phyloP scores from a whole-genome alignment of 345 rosid species.

The Odontarrhena argentea region DNA sequence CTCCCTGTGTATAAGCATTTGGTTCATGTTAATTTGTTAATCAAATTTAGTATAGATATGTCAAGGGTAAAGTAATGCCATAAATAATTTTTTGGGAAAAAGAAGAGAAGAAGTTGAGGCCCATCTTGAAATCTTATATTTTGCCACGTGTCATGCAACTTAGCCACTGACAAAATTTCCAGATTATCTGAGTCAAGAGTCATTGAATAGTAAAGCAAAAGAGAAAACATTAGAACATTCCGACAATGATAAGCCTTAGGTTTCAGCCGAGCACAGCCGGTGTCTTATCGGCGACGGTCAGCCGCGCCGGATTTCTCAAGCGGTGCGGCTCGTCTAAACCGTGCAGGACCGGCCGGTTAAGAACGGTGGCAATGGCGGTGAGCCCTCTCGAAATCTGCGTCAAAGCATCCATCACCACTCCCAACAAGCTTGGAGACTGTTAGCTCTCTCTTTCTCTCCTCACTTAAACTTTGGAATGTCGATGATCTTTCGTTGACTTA shows the following conservation, averaged over 20 bases:
- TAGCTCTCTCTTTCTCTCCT: constrained; percentile 39
- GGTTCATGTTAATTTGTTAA: too few species aligned
- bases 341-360: constrained; percentile 29
- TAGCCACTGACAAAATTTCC: constrained; percentile 25
- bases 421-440: constrained; percentile 89
- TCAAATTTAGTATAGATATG: too few species aligned
- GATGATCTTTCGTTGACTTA: background rate
- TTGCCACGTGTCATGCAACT: constrained; percentile 34
- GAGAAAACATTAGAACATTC: background rate
- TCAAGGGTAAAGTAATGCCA: too few species aligned
- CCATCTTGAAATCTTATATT: constrained; percentile 8
- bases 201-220: background rate
- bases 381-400: constrained; percentile 76
- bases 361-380: constrained; percentile 52
- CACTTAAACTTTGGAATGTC: constrained; percentile 18
- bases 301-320: constrained; percentile 43
- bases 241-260: constrained; percentile 56
- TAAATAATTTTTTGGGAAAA: too few species aligned
- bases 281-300: constrained; percentile 52
- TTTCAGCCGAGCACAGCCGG: constrained; percentile 51
- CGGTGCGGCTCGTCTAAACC: constrained; percentile 27
- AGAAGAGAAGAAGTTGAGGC: constrained; percentile 1
- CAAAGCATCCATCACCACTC: constrained; percentile 77
- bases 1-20: too few species aligned
- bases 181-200: constrained; percentile 10